These are phyloP conservation scores for Calonectria ilicicola DNA, from an alignment of 2,329 filamentous ascomycete species.

Conservation along the genomic window DNA sequence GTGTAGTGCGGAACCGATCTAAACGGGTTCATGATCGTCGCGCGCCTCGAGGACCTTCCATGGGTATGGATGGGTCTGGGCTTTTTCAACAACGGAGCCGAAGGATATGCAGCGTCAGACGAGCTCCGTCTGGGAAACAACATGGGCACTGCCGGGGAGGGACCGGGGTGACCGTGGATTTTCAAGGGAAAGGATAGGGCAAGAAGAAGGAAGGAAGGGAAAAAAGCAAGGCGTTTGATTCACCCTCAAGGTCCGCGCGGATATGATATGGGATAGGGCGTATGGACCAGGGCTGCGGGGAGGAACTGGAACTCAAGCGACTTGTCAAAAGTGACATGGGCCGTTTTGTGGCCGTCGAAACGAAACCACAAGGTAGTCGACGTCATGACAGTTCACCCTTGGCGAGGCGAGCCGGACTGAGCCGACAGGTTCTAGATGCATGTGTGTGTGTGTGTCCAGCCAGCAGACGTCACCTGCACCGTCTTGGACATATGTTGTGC, in stretches of 20 bases:
- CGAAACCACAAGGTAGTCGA: not conserved
- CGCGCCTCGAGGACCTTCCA: not conserved
- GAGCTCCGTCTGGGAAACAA: constrained; percentile 2
- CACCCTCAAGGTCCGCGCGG: not conserved
- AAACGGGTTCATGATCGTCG: constrained; percentile 5
- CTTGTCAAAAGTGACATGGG: constrained; percentile 13
- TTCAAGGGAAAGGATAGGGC: not conserved
- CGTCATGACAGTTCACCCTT: constrained; percentile 4
- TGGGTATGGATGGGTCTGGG: too few species aligned
- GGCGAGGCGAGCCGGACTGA: not conserved
- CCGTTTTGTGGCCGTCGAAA: not conserved
- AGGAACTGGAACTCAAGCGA: not conserved
- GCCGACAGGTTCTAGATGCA: not conserved
- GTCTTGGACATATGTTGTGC: not conserved
- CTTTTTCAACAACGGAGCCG: not conserved
- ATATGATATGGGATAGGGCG: constrained; percentile 1
- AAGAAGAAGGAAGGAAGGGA: not conserved
- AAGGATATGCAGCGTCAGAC: not conserved
- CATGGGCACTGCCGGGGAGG: not conserved
- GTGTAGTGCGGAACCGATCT: not conserved
- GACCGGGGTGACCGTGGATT: not conserved
- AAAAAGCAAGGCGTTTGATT: not conserved
- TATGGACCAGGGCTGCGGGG: not conserved
- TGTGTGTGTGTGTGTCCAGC: not conserved
- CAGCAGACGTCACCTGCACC: not conserved